phyloP scores from a whole-genome alignment of 2,329 filamentous ascomycete species.

The Aspergillus udagawae region DNA sequence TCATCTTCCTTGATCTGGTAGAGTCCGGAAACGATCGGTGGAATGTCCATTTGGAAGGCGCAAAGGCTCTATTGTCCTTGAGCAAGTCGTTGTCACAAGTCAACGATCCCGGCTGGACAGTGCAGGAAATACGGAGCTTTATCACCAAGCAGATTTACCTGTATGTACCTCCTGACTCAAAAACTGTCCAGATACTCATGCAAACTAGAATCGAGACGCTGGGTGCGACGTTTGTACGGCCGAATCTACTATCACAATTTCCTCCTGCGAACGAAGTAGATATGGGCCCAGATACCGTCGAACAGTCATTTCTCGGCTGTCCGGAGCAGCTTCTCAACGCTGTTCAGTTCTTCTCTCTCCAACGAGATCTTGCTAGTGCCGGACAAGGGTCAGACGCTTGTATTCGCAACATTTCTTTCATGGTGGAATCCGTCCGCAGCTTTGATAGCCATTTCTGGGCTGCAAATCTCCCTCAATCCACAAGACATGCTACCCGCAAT shows the following conservation, averaged over 20 bases:
- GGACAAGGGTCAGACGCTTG: constrained; percentile 8
- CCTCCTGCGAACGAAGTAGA: constrained; percentile 11
- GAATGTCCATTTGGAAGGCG: constrained; percentile 32
- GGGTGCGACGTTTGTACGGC: constrained; percentile 30
- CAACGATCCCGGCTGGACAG: constrained; percentile 23
- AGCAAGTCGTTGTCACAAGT: constrained; percentile 7
- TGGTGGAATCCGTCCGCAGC: constrained; percentile 17
- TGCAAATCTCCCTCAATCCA: constrained; percentile 12
- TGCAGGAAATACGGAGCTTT: constrained; percentile 25
- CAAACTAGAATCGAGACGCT: constrained; percentile 29
- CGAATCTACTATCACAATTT: constrained; percentile 24
- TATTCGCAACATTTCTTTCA: neutral
- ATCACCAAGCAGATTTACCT: constrained; percentile 29
- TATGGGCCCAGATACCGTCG: constrained; percentile 23
- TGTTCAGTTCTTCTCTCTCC: constrained; percentile 24
- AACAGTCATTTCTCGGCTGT: constrained; percentile 35
- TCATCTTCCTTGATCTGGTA: constrained; percentile 30
- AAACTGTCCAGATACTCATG: no score
- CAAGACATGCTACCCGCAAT: constrained; percentile 12
- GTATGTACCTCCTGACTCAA: constrained; percentile 14
- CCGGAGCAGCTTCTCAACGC: constrained; percentile 29
- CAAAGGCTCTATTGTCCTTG: constrained; percentile 24
- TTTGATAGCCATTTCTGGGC: constrained; percentile 29
- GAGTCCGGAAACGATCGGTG: constrained; percentile 32
- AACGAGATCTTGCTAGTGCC: constrained; percentile 20